Base-by-base conservation (phyloP, 352 stramenopile species). In the Globisporangium lucens region DNA sequence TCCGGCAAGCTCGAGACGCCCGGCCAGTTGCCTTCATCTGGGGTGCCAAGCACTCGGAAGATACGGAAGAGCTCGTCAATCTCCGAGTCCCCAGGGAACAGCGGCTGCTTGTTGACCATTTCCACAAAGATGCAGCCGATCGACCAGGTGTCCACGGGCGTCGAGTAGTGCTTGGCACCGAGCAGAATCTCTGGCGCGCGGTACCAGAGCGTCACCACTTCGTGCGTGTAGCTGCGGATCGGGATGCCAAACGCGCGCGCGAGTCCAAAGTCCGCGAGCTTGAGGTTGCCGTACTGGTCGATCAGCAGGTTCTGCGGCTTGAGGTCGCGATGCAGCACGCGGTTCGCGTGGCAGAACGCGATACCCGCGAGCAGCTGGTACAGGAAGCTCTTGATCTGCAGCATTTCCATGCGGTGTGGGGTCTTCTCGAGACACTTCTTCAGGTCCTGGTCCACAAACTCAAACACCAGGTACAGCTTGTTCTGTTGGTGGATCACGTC, bases 21-120 rank as follows among this genome's bases (percentile, higher is more conserved):
- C 4, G 96, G 96, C 98, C 98, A 99, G 22, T 95, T 80, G 41
- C 87, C 72, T 74, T 99, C 98, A 63, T 95, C 97, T 0, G 98
- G 98, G 10, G 98, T 99, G 30, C 98, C 98, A 6, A 99, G 75
- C 35, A 98, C 92, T 15, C 89, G 84, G 77, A 99, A 99, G 65
- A 99, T 99, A 55, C 98, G 98, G 77, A 98, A 99, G 30, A 99
- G 80, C 73, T 99, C 95, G 75, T 99, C 97, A 75, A 99, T 99
- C 79, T 99, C 98, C 29, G 94, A 99, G 74, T 99, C 96, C 17
- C 96, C 96, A 6, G 89, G 88, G 65, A 96, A 96, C 7, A 97
- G 70, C 29, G 88, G 88, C 74, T 93, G 85, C 57, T 94, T 92
- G 69, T 93, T 97, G 56, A 96, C 82, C 90, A 98, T 97, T 71